Conservation (phyloP, 352 stramenopile genomes). For the Plasmopara viticola region DNA sequence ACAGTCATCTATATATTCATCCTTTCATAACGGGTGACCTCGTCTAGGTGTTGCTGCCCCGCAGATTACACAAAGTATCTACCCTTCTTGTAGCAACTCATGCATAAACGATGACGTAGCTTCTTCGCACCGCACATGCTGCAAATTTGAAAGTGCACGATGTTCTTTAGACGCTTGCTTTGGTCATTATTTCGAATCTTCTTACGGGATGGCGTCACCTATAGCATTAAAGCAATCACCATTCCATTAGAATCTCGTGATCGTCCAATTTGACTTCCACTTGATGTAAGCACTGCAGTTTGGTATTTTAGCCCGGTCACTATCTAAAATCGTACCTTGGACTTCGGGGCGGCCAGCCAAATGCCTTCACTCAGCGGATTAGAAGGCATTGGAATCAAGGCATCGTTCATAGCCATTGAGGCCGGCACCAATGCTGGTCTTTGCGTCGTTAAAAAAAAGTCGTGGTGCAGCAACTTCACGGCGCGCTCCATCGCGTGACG, state of each 20-base stretch:
- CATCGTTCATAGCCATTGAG: constrained; percentile 28
- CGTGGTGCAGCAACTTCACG: constrained; percentile 51
- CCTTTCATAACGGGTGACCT: constrained; percentile 1
- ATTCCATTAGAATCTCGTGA: not conserved
- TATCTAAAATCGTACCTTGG: constrained; percentile 51
- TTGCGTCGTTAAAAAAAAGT: constrained; percentile 31
- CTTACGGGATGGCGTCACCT: constrained; percentile 84
- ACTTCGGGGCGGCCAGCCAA: constrained; percentile 82
- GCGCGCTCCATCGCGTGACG: constrained; percentile 65
- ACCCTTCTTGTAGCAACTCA: constrained; percentile 90
- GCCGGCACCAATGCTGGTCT: constrained; percentile 23
- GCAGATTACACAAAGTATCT: constrained; percentile 82
- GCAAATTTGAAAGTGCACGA: constrained; percentile 86
- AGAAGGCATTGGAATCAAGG: constrained; percentile 24
- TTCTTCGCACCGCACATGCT: constrained; percentile 83
- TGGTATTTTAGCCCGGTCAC: not conserved
- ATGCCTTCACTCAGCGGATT: constrained; percentile 67
- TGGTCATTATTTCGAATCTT: constrained; percentile 85
- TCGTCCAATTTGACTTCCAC: constrained; percentile 1
- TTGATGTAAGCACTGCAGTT: not conserved
- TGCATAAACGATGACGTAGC: constrained; percentile 82
- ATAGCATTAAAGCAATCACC: constrained; percentile 8
- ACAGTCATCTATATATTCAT: constrained; percentile 31
- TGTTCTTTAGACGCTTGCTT: constrained; percentile 86
- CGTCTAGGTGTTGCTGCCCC: constrained; percentile 1